phyloP scores from a whole-genome alignment of 257 asterid genomes.

The Plantago major region DNA sequence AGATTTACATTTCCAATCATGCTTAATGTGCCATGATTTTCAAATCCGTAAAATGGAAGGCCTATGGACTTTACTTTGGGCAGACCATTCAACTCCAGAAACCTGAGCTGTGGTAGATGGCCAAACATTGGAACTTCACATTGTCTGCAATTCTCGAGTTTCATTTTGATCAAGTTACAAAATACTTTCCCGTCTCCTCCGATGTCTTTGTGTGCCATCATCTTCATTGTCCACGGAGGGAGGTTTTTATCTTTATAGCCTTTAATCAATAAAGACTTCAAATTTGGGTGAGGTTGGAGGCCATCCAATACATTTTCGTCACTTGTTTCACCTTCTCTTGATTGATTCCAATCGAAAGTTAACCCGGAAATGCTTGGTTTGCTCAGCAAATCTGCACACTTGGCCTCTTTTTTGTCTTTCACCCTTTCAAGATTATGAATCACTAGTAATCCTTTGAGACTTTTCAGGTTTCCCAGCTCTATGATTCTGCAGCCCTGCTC shows the following conservation, averaged over 20 bases:
- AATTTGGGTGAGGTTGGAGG: slow-evolving; percentile 24
- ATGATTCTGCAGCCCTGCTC: slow-evolving; percentile 17
- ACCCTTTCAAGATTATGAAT: slow-evolving; percentile 25
- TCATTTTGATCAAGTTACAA: slow-evolving; percentile 11
- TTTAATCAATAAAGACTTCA: not conserved
- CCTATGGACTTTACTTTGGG: not conserved
- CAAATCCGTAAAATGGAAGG: not conserved
- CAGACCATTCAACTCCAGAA: not conserved
- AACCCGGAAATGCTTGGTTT: slow-evolving; percentile 17
- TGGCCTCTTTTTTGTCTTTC: slow-evolving; percentile 20
- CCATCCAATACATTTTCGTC: slow-evolving; percentile 29
- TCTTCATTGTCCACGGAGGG: slow-evolving; percentile 22
- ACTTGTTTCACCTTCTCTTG: not conserved
- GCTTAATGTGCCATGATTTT: not conserved
- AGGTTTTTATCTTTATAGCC: slow-evolving; percentile 15
- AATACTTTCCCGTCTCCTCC: not conserved
- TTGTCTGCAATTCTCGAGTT: not conserved
- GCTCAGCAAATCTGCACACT: slow-evolving; percentile 13
- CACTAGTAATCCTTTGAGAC: slow-evolving; percentile 16
- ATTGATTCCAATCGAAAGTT: slow-evolving; percentile 14
- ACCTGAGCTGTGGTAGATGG: slow-evolving; percentile 24
- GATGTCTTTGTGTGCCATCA: not conserved
- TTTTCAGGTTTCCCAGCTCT: slow-evolving; percentile 26
- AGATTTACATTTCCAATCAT: not conserved
- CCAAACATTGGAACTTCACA: slow-evolving; percentile 9